These are phyloP conservation scores for Rosa hybrid DNA, from an alignment of 331 rosid species.

Conservation along the genomic window DNA sequence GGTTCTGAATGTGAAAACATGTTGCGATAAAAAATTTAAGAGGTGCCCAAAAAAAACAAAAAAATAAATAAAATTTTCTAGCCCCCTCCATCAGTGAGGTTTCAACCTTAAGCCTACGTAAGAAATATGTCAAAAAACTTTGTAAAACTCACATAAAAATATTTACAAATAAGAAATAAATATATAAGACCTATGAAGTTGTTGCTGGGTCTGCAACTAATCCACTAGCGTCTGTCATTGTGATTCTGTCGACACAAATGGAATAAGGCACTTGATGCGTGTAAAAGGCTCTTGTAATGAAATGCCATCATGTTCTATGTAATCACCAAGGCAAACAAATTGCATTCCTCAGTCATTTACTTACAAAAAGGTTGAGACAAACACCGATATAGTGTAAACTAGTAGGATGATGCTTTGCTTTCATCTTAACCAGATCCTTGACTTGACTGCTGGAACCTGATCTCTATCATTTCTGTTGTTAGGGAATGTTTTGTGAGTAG, in stretches of 20 bases:
- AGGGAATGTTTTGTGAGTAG: slow-evolving; percentile 44
- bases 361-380: not conserved
- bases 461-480: slow-evolving; percentile 54
- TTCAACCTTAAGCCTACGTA: too few relatives aligned
- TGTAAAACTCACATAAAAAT: too few relatives aligned
- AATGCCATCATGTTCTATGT: not conserved
- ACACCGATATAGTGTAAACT: not conserved
- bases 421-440: slow-evolving; percentile 64
- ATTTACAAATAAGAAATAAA: too few relatives aligned
- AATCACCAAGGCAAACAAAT: not conserved
- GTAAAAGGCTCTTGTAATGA: not conserved
- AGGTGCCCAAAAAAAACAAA: too few relatives aligned
- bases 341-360: not conserved
- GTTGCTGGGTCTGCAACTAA: too few relatives aligned
- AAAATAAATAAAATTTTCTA: too few relatives aligned
- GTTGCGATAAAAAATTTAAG: too few relatives aligned
- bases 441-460: slow-evolving; percentile 49
- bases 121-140: too few relatives aligned
- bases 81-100: too few relatives aligned
- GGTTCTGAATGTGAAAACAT: too few relatives aligned
- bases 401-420: not conserved
- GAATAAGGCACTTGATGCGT: too few relatives aligned
- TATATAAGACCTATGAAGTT: too few relatives aligned
- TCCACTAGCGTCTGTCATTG: not conserved
- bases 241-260: not conserved